Evolutionary conservation across 2,329 filamentous ascomycete genomes (phyloP).

Genomic region (Colletotrichum karsti): DNA sequence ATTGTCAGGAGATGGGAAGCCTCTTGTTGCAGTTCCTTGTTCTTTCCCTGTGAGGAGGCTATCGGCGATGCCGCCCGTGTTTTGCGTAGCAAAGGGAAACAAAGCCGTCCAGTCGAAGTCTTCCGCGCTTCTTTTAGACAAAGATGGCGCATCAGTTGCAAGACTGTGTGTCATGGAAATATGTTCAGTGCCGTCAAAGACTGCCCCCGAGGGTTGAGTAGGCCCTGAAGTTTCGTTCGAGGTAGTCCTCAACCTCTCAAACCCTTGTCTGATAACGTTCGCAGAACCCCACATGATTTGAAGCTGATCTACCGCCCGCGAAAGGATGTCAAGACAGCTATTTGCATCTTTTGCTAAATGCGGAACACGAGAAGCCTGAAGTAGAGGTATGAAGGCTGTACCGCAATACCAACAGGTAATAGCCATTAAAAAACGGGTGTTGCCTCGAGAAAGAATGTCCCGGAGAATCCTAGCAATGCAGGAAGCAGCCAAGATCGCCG

Average conservation of each 20-base stretch:
- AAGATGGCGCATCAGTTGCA: neutral
- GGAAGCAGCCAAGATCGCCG: slow-evolving; percentile 46
- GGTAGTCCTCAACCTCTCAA: slow-evolving; percentile 35
- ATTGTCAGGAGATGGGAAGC: slow-evolving; percentile 32
- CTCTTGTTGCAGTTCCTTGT: slow-evolving; percentile 28
- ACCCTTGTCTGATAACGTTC: slow-evolving; percentile 41
- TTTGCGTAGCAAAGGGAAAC: slow-evolving; percentile 43
- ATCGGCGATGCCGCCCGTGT: slow-evolving; percentile 39
- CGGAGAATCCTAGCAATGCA: slow-evolving; percentile 47
- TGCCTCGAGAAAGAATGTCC: slow-evolving; percentile 47
- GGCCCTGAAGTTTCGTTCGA: neutral
- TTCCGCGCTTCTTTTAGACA: neutral
- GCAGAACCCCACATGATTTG: slow-evolving; percentile 45
- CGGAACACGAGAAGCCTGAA: slow-evolving; percentile 46
- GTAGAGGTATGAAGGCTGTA: slow-evolving; percentile 48
- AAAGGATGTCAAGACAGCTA: slow-evolving; percentile 42
- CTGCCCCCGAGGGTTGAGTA: neutral
- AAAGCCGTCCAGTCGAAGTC: slow-evolving; percentile 42
- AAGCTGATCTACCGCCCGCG: slow-evolving; percentile 41
- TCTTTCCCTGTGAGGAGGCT: slow-evolving; percentile 34
- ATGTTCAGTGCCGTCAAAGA: neutral
- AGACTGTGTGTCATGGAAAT: too few species aligned
- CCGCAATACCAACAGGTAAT: slow-evolving; percentile 53
- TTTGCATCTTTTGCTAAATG: slow-evolving; percentile 39
- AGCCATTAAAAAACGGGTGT: slow-evolving; percentile 49